phyloP scores from a whole-genome alignment of 768 basidiomycete species.

The Filobasidium wieringae region DNA sequence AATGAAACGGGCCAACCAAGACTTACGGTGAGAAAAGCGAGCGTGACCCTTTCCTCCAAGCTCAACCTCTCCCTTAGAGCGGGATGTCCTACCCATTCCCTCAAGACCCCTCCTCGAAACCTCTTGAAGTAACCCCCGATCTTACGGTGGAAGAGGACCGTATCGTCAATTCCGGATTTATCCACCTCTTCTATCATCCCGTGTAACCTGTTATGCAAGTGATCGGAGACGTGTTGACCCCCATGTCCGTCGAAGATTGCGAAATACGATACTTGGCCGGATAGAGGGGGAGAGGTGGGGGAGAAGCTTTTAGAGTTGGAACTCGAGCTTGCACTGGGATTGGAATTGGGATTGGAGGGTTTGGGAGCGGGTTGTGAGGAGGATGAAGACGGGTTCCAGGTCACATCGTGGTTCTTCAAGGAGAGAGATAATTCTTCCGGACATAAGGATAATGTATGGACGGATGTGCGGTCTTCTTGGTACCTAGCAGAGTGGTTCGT shows the following conservation, averaged over 20 bases:
- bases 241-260: constrained; percentile 93
- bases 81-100: constrained; percentile 30
- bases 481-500: constrained; percentile 38
- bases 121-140: constrained; percentile 84
- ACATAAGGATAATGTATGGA: constrained; percentile 61
- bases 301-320: neutral
- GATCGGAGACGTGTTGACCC: constrained; percentile 78
- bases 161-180: constrained; percentile 58
- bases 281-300: constrained; percentile 39
- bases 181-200: constrained; percentile 68
- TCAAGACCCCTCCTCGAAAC: constrained; percentile 65
- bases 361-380: neutral
- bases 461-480: constrained; percentile 78
- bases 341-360: too few relatives aligned
- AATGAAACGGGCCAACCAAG: neutral
- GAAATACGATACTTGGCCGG: constrained; percentile 68
- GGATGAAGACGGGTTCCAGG: constrained; percentile 56
- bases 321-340: neutral
- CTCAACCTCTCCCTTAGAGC: constrained; percentile 43
- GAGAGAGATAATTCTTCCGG: constrained; percentile 59
- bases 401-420: constrained; percentile 51
- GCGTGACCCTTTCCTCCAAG: constrained; percentile 71
- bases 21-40: constrained; percentile 73
- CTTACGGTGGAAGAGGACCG: constrained; percentile 64
- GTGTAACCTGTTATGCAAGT: constrained; percentile 72